phyloP scores from a whole-genome alignment of 2,329 filamentous ascomycete genomes.

The Phialophora macrospora region DNA sequence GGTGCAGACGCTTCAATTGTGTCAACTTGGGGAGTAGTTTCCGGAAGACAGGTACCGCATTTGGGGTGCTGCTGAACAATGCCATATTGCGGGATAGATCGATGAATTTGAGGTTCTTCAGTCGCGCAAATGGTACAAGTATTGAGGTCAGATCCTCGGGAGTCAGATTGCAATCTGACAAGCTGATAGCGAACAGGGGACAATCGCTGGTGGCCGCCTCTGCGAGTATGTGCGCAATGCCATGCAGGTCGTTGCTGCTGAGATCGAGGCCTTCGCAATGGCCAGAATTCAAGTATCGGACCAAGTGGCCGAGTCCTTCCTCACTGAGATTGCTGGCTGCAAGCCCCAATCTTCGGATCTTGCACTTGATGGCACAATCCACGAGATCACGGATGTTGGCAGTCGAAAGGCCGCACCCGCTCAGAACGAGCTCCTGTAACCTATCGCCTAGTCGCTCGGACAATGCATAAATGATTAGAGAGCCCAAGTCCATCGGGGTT shows the following conservation, averaged over 20 bases:
- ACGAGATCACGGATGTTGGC: slow-evolving; percentile 75
- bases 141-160: slow-evolving; percentile 74
- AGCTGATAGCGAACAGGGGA: slow-evolving; percentile 77
- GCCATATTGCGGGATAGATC: slow-evolving; percentile 88
- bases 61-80: slow-evolving; percentile 75
- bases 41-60: slow-evolving; percentile 73
- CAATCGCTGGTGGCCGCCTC: slow-evolving; percentile 57
- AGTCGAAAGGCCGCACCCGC: slow-evolving; percentile 74
- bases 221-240: slow-evolving; percentile 53
- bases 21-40: slow-evolving; percentile 83
- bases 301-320: slow-evolving; percentile 75
- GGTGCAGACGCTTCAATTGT: slow-evolving; percentile 79
- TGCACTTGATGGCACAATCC: slow-evolving; percentile 79
- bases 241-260: slow-evolving; percentile 75
- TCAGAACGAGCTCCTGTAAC: slow-evolving; percentile 81
- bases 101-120: slow-evolving; percentile 81
- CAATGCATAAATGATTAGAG: slow-evolving; percentile 75
- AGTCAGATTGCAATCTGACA: slow-evolving; percentile 82
- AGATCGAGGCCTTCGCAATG: slow-evolving; percentile 87
- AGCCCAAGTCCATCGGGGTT: slow-evolving; percentile 58
- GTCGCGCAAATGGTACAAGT: slow-evolving; percentile 71
- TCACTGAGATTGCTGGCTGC: slow-evolving; percentile 79
- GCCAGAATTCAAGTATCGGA: slow-evolving; percentile 74
- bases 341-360: slow-evolving; percentile 77
- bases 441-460: slow-evolving; percentile 75